Evolutionary conservation across 805 yeast genomes (phyloP), one percentile per base, ranked within the genome.

Genomic region (Spathaspora hagerdaliae): DNA sequence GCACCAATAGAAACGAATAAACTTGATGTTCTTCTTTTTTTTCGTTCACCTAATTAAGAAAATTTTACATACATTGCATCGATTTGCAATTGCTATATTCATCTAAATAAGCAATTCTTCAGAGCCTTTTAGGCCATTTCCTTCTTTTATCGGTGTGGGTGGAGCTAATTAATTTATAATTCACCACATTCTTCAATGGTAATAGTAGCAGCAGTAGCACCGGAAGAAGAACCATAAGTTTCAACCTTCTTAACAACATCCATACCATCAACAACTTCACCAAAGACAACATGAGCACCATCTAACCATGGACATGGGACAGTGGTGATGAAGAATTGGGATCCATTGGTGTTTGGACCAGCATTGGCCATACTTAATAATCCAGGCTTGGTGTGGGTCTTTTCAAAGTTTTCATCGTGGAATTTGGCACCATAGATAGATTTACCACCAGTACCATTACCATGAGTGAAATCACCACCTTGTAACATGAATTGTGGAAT

Each of bases 401-500:
- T 79, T 55, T 67, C 55, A 63, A 87, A 87, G 78, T 86, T 84
- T 71, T 81, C 84, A 51, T 81, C 84, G 34, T 76, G 71, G 56
- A 81, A 80, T 53, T 79, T 81, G 55, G 72, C 73, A 58, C 92
- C 94, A 68, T 85, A 85, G 69, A 85, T 85, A 40, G 90, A 84
- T 69, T 82, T 83, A 67, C 98, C 98, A 67, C 98, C 98, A 58
- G 86, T 82, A 57, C 98, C 97, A 68, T 87, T 83, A 69, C 87
- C 85, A 72, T 67, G 61, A 52, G 73, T 67, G 63, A 71, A 70
- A 55, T 72, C 77, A 57, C 77, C 77, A 61, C 78, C 97, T 79
- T 91, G 98, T 66, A 92, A 77, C 98, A 91, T 91, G 78, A 91
- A 91, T 69, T 86, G 83, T 55, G 97, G 97, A 63, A 90, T 90